phyloP scores from a whole-genome alignment of 2,329 filamentous ascomycete species.

The Trichoderma gracile region DNA sequence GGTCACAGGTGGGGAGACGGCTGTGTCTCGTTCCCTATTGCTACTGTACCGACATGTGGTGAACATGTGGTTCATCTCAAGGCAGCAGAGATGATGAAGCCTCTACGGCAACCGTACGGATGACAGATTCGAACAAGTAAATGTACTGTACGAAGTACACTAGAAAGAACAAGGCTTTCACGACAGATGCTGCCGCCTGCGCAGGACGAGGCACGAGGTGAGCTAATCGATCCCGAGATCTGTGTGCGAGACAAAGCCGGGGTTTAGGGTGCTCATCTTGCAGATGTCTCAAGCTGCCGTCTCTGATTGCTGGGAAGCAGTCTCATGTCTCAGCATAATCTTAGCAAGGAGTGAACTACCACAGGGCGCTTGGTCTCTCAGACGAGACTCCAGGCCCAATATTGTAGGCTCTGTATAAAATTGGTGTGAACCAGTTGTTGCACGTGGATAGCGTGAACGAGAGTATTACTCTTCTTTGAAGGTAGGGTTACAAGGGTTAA shows the following conservation, averaged over 20 bases:
- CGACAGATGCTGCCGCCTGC: neutral
- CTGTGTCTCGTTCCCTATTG: neutral
- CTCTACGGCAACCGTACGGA: neutral
- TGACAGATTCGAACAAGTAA: neutral
- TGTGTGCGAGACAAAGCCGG: neutral
- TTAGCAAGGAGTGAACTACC: neutral
- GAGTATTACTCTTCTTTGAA: neutral
- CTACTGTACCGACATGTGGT: no score
- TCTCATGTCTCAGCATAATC: slow-evolving; percentile 10
- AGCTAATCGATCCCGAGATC: neutral
- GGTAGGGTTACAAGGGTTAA: no score
- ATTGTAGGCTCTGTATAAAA: slow-evolving; percentile 7
- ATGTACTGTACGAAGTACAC: neutral
- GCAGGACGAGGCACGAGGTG: neutral
- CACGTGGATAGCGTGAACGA: neutral
- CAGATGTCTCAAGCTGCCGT: slow-evolving; percentile 1
- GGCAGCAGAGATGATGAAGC: slow-evolving; percentile 3
- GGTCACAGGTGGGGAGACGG: slow-evolving; percentile 7
- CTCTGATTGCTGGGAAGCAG: neutral
- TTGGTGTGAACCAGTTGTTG: slow-evolving; percentile 2
- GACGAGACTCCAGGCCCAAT: neutral
- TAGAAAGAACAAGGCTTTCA: no score
- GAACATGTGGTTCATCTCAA: no score
- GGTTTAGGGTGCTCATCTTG: neutral
- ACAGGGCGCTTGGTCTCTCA: neutral